Percentiles rank a stretch among this genome's conserved stretches.
Evolutionary conservation across 2,329 filamentous ascomycete species (phyloP).

Genomic region (Alternaria arborescens): DNA sequence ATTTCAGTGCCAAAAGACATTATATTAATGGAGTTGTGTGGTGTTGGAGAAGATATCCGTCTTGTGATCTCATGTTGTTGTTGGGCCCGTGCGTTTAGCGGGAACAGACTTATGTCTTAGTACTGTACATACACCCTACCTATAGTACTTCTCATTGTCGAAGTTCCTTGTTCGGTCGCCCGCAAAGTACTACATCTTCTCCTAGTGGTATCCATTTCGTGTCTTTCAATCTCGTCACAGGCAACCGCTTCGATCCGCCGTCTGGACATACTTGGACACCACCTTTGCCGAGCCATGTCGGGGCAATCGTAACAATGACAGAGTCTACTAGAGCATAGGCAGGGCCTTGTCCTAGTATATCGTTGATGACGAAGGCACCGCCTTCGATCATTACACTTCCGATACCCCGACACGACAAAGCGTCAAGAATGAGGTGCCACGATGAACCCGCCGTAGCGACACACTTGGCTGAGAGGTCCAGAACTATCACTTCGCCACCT

Average conservation of each 20-base stretch:
- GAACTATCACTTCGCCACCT: constrained; percentile 35
- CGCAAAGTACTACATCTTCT: constrained; percentile 84
- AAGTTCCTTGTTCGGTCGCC: constrained; percentile 57
- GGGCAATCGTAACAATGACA: constrained; percentile 88
- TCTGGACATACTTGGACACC: constrained; percentile 81
- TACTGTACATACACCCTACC: neutral
- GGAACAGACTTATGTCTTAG: too few species aligned
- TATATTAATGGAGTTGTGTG: too few species aligned
- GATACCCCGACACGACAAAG: constrained; percentile 58
- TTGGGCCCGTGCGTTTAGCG: too few species aligned
- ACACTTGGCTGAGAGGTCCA: neutral
- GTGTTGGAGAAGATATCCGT: too few species aligned
- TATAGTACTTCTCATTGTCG: neutral
- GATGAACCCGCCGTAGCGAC: neutral
- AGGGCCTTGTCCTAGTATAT: constrained; percentile 63
- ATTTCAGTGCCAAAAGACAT: too few species aligned
- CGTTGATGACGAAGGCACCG: constrained; percentile 82
- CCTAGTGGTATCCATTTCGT: constrained; percentile 81
- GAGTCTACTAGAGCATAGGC: constrained; percentile 67
- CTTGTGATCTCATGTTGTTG: too few species aligned
- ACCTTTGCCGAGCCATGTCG: constrained; percentile 85
- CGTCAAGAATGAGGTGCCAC: constrained; percentile 13
- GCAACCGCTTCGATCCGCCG: constrained; percentile 58
- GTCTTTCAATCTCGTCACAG: constrained; percentile 71
- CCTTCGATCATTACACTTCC: constrained; percentile 92